These are phyloP conservation scores for Eucalyptus guilfoylei DNA, from an alignment of 345 rosid genomes.

Conservation along the genomic window DNA sequence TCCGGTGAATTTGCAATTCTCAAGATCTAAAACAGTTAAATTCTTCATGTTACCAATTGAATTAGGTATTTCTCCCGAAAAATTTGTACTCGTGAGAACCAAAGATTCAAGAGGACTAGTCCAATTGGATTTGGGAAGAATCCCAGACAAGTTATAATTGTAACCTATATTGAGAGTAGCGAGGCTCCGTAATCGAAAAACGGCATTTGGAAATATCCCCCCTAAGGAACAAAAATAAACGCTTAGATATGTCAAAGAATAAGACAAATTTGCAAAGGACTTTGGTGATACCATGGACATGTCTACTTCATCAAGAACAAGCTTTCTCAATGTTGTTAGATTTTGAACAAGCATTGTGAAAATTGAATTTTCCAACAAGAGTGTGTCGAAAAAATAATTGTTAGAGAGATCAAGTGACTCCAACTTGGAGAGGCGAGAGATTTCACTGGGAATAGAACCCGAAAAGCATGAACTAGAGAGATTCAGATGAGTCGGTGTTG, in stretches of 20 bases:
- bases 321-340: neutral
- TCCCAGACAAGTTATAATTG: fast-evolving
- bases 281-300: neutral
- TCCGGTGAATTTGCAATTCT: neutral
- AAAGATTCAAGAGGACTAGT: neutral
- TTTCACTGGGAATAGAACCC: fast-evolving
- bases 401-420: neutral
- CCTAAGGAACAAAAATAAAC: fast-evolving
- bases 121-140: neutral
- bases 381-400: neutral
- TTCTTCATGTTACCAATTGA: neutral
- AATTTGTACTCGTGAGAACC: fast-evolving
- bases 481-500: neutral
- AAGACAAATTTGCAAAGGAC: neutral
- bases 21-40: neutral
- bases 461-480: neutral
- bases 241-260: neutral
- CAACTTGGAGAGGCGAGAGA: neutral
- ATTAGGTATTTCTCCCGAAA: neutral
- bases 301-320: fast-evolving
- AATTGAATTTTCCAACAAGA: neutral
- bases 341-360: neutral
- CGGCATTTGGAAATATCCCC: fast-evolving
- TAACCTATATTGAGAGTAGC: fast-evolving
- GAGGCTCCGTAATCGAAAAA: neutral